Conservation (phyloP, 2,329 filamentous ascomycete genomes). For the Pseudocercospora pini-densiflorae region DNA sequence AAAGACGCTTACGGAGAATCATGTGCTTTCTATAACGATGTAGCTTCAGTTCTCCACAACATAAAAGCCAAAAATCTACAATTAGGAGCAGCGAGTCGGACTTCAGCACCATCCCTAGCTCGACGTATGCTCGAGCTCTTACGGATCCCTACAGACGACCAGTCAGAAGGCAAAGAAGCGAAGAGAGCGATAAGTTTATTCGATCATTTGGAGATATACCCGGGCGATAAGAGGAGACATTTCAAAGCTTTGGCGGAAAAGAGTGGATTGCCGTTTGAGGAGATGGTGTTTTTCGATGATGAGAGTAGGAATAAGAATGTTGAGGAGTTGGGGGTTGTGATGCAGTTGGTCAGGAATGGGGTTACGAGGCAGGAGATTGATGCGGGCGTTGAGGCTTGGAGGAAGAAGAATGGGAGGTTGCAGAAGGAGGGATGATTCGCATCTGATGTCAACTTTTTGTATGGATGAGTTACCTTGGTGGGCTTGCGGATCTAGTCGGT, state of each 20-base stretch:
- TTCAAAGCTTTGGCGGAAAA: constrained; percentile 74
- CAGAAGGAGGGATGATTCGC: constrained; percentile 28
- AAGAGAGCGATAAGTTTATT: constrained; percentile 48
- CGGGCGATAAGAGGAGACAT: constrained; percentile 82
- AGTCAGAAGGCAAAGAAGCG: constrained; percentile 35
- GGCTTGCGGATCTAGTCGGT: no score
- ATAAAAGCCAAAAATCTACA: constrained; percentile 59
- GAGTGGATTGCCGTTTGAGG: constrained; percentile 72
- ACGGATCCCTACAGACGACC: constrained; percentile 60
- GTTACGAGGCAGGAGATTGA: constrained; percentile 78
- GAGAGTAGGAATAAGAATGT: constrained; percentile 87
- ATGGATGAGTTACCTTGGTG: background rate
- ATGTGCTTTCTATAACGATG: constrained; percentile 54
- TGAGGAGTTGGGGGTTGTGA: constrained; percentile 76
- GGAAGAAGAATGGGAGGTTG: constrained; percentile 65
- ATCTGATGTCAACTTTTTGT: background rate
- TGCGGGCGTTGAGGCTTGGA: constrained; percentile 79
- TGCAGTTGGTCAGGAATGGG: constrained; percentile 80
- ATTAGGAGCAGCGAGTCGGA: constrained; percentile 80
- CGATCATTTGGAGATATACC: constrained; percentile 63
- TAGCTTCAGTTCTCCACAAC: constrained; percentile 58
- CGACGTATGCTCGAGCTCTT: constrained; percentile 79
- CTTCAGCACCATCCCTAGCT: constrained; percentile 77
- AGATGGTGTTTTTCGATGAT: constrained; percentile 97
- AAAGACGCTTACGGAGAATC: constrained; percentile 56